Base-by-base conservation (phyloP, 2,329 filamentous ascomycete species). In the Thielaviopsis ethacetica region DNA sequence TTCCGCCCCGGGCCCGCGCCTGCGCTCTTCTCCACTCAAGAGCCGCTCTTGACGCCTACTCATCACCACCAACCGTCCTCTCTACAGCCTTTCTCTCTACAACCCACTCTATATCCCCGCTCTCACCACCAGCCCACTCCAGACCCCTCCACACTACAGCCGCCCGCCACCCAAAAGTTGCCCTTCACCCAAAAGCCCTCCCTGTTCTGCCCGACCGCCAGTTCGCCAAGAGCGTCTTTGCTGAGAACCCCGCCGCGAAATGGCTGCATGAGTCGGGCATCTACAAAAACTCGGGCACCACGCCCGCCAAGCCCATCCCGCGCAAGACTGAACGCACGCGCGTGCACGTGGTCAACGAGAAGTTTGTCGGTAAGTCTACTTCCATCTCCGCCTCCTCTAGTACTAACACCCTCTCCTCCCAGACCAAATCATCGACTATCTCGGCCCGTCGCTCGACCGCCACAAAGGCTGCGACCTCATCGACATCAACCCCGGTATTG, bases 401-500 rank as follows among this genome's bases (percentile, higher is more conserved):
- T 12, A 44, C 61, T 10, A 58, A 52, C 57, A 5, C 10, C 7
- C 52, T n/a, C n/a, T n/a, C n/a, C n/a, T n/a, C n/a, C 15, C 56
- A 83, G 86, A 89, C 66, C 83, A 91, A 65, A 73, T 86, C 15
- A 65, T 95, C 53, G 68, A 80, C 6, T 87, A 87, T 62, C 72
- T 94, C n/a, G 81, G 79, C 2, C 77, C 79, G 0, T 82, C 82
- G 2, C 76, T 97, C 19, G 72, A 81, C 38, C 79, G 81, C 52
- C 84, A 93, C 69, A 73, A 76, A 55, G 87, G 88, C 58, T 90
- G 91, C 71, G 90, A 95, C 65, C 78, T 97, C 52, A 74, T 98
- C 65, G 91, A 97, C 67, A 74, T 95, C 59, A 88, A 91, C 68
- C 91, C 91, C 0, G 90, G 90, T 15, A 73, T 73, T 1, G 88